Evolutionary conservation across 139 green algal species (phyloP), one percentile per base, ranked within the genome.

Genomic region (Axilococcus clingmanii): DNA sequence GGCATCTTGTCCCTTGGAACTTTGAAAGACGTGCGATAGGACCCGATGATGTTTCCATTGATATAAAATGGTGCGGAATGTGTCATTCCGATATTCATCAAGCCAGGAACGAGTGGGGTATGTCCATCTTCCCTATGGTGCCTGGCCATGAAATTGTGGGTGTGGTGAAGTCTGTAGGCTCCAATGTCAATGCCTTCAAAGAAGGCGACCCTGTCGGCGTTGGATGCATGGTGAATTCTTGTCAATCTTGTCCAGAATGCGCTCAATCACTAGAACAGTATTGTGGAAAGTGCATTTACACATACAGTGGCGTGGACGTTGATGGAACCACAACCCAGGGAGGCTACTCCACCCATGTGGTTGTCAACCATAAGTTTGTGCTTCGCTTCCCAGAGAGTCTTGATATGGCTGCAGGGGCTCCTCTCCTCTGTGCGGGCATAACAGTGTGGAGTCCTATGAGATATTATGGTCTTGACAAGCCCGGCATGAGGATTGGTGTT

Each of bases 1-100:
- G 66, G 20, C 14, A 55, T 7, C 61, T 93, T 36, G 41, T 56
- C 7, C 76, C 84, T 4, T 76, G 61, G 49, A 49, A 38, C 25
- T 84, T 91, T 67, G 61, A 40, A 27, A 55, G 81, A 8, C 48
- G 71, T 6, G 52, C 59, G 22, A 35, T 79, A 17, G 58, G 66
- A 2, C 30, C 65, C 16, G 37, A 66, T 4, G 76, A 87, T 32
- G 55, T 89, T 7, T 34, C 55, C 41, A 72, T 90, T 23, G 68
- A 84, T 52, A 79, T 87, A 41, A 69, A 66, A 2, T 36, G 54
- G 37, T 58, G 65, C 59, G 60, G 40, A 37, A 84, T 94, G 51
- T 94, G 85, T 78, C 85, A 94, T 65, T 71, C 48, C 15, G 85
- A 94, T 66, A 52, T 89, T 28, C 84, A 94, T 65, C 68, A 77